Base-by-base conservation (phyloP, 257 asterid species). In the Eucommia ulmoides region DNA sequence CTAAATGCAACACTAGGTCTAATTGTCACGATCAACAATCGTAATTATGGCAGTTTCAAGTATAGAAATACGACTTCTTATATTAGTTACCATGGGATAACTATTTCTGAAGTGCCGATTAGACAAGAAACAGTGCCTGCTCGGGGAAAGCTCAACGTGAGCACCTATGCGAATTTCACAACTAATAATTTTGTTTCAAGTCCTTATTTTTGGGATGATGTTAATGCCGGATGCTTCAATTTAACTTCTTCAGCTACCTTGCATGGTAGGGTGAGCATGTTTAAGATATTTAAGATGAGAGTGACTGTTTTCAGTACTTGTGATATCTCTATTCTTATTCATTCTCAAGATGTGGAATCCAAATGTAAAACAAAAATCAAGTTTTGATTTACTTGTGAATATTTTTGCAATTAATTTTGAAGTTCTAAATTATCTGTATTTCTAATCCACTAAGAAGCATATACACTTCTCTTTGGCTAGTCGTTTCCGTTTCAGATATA, bases 51-150 rank as follows among this genome's bases (percentile, higher is more conserved):
- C 1, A 56, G 57, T 18, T 65, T 59, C 38, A 22, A 22, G 38
- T 65, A 20, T 41, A 9, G 23, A 45, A 51, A 59, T 23, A 17
- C 65, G 0, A 48, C 59, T 1, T 33, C 58, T 7, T 48, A 22
- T 2, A 56, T 59, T 17, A 9, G 7, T 25, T 65, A 59, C 41
- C 49, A 26, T 1, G 62, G 58, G 45, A 53, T 26, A 9, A 19
- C 24, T 15, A 52, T 59, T 6, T 57, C 61, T 3, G 61, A 54
- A 48, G 38, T 58, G 16, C 62, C 52, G n/a, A 33, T 65, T 38
- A 47, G 17, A 21, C 50, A 53, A 24, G 71, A 57, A 16, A 65
- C 14, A 7, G 62, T 65, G 22, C 65, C 65, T 0, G 59, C 65
- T 0, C 51, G 55, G 29, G 71, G 71, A 7, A 21, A 24, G 41